Evolutionary conservation across 2,329 filamentous ascomycete genomes (phyloP), one percentile per base, ranked within the genome.

Genomic region (Aspergillus bombycis): DNA sequence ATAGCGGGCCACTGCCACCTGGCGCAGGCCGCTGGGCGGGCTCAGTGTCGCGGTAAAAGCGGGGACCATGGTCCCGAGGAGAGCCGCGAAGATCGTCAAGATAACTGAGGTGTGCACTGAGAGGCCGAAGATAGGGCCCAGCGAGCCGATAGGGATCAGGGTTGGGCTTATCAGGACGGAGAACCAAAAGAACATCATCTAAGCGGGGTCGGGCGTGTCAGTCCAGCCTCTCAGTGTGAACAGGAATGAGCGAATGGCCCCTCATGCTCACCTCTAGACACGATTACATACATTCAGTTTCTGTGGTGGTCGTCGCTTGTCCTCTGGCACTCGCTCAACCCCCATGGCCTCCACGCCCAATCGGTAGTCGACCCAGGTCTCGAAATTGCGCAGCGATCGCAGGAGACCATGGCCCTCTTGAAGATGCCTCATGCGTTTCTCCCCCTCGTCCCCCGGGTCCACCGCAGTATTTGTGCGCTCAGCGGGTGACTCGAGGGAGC

Each of bases 1-100:
- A 55, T 71, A 75, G 10, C 73, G 68, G 30, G 69, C 64, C 9
- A 72, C 66, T 19, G 67, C 67, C 28, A 75, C 70, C 65, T 74
- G 71, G 16, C 73, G 71, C 4, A 74, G 66, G 12, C 73, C 73
- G 10, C 60, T 63, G 9, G 58, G 53, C 1, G 67, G 65, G 34
- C 67, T 60, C 12, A 69, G 58, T 6, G 65, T 69, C 21, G 67
- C 62, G 4, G 66, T 62, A 56, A 67, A 69, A 2, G 67, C 62
- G 14, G 65, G 66, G 16, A 65, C 7, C 1, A 66, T 36, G 12
- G 67, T 68, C 14, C 72, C 72, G 19, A 73, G 57, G 36, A 73
- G 50, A 1, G 67, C 67, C 4, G 65, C 69, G 21, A 74, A 68
- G 62, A 74, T 63, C 53, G 65, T 70, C 50, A 72, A 62, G 23